phyloP scores from a whole-genome alignment of 2,329 filamentous ascomycete species.

The Bimuria novae-zelandiae region DNA sequence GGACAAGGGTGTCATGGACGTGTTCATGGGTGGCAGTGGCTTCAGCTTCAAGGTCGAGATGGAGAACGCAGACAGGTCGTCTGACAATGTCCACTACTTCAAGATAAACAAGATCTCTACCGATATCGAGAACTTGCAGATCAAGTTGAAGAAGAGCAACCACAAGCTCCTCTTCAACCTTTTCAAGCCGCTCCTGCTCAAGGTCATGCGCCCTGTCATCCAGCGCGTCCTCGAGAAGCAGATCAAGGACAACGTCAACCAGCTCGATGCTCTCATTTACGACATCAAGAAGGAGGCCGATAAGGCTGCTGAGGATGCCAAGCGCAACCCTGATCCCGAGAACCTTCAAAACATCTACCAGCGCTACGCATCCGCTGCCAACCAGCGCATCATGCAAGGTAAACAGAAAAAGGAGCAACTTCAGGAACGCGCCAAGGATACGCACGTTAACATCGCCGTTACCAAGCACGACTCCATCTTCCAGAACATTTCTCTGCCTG shows the following conservation, averaged over 20 bases:
- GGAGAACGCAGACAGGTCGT: constrained; percentile 73
- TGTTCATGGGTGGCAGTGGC: constrained; percentile 83
- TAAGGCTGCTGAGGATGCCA: constrained; percentile 67
- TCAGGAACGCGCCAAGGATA: constrained; percentile 59
- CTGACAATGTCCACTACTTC: constrained; percentile 81
- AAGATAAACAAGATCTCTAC: constrained; percentile 90
- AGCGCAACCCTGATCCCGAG: constrained; percentile 67
- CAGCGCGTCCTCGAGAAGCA: constrained; percentile 88
- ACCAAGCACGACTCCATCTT: constrained; percentile 92
- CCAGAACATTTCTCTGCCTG: constrained; percentile 82
- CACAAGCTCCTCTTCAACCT: constrained; percentile 89
- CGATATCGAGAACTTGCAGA: constrained; percentile 76
- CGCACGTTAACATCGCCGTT: constrained; percentile 79
- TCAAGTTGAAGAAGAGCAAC: constrained; percentile 93
- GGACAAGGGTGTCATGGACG: constrained; percentile 86
- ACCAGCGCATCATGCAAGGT: constrained; percentile 73
- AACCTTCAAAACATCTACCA: constrained; percentile 82
- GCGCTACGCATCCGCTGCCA: constrained; percentile 76
- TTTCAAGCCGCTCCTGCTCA: constrained; percentile 86
- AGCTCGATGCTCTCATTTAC: constrained; percentile 74
- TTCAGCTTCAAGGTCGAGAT: constrained; percentile 92
- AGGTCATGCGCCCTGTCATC: constrained; percentile 79
- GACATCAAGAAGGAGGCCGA: constrained; percentile 84
- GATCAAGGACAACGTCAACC: constrained; percentile 79
- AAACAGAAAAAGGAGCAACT: constrained; percentile 74